These are phyloP conservation scores for Aegilops longissima DNA, from an alignment of 176 grass and related monocot species.

Conservation along the genomic window DNA sequence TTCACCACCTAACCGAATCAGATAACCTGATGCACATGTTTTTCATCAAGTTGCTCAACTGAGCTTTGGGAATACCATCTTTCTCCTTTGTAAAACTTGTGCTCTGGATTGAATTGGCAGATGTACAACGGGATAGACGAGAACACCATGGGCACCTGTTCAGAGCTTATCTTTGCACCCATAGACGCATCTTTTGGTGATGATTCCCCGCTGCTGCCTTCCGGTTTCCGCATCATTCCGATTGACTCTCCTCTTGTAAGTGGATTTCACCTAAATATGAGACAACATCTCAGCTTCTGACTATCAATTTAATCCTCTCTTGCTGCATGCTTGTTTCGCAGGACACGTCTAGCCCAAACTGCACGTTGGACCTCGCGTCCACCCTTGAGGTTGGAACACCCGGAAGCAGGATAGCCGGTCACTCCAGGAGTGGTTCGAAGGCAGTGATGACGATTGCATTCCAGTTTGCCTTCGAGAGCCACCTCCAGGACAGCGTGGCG, in stretches of 20 bases:
- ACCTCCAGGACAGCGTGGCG: slow-evolving; percentile 72
- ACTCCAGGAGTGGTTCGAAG: slow-evolving; percentile 23
- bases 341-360: slow-evolving; percentile 51
- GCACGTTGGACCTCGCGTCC: slow-evolving; percentile 88
- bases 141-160: slow-evolving; percentile 58
- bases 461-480: slow-evolving; percentile 91
- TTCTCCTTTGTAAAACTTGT: background rate
- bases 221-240: slow-evolving; percentile 90
- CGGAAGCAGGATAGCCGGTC: slow-evolving; percentile 14
- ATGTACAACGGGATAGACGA: slow-evolving; percentile 89
- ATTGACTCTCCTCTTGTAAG: slow-evolving; percentile 72
- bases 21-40: background rate
- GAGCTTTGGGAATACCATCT: background rate
- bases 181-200: slow-evolving; percentile 93
- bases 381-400: slow-evolving; percentile 69
- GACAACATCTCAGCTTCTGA: background rate
- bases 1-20: background rate
- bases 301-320: background rate
- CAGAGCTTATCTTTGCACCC: slow-evolving; percentile 92
- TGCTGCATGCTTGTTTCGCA: background rate
- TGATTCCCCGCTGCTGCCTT: slow-evolving; percentile 81
- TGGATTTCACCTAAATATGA: background rate
- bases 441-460: slow-evolving; percentile 92
- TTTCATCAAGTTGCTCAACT: background rate
- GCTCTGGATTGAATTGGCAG: slow-evolving; percentile 43